These are phyloP conservation scores for Truncatella angustata DNA, from an alignment of 2,329 filamentous ascomycete species.

Conservation along the genomic window DNA sequence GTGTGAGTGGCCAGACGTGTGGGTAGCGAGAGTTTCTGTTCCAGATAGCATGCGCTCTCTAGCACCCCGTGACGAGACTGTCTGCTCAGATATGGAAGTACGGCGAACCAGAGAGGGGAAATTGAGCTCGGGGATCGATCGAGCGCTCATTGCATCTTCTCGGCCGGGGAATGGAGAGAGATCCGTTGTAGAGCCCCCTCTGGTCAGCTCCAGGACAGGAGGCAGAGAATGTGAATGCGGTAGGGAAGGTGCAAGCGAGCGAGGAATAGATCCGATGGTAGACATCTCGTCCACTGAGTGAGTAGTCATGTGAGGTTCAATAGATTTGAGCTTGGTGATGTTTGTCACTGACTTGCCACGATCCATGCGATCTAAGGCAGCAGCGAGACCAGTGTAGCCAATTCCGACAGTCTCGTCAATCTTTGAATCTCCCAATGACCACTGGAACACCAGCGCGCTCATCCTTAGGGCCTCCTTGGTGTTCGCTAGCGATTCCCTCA, in stretches of 20 bases:
- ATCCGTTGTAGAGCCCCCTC: constrained; percentile 17
- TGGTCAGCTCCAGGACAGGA: constrained; percentile 4
- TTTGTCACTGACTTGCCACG: constrained; percentile 24
- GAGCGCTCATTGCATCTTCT: constrained; percentile 11
- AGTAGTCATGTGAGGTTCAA: constrained; percentile 18
- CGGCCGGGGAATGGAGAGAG: constrained; percentile 16
- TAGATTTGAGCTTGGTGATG: constrained; percentile 27
- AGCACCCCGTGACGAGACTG: constrained; percentile 17
- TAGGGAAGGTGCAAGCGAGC: constrained; percentile 6
- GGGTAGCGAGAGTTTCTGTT: constrained; percentile 13
- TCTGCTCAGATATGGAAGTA: constrained; percentile 21
- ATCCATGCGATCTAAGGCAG: constrained; percentile 56
- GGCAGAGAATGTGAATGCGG: constrained; percentile 11
- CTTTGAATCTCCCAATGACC: constrained; percentile 58
- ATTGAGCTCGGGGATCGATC: constrained; percentile 3
- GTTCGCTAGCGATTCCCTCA: constrained; percentile 54
- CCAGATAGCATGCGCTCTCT: constrained; percentile 18
- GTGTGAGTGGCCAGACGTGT: constrained; percentile 12
- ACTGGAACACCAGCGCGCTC: constrained; percentile 64
- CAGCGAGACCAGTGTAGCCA: constrained; percentile 65
- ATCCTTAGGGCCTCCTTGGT: constrained; percentile 62
- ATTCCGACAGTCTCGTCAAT: constrained; percentile 61
- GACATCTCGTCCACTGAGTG: constrained; percentile 18
- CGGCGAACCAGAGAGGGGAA: constrained; percentile 16
- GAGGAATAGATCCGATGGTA: constrained; percentile 1